Evolutionary conservation across 768 basidiomycete species (phyloP).

Genomic region (Russula sp.): DNA sequence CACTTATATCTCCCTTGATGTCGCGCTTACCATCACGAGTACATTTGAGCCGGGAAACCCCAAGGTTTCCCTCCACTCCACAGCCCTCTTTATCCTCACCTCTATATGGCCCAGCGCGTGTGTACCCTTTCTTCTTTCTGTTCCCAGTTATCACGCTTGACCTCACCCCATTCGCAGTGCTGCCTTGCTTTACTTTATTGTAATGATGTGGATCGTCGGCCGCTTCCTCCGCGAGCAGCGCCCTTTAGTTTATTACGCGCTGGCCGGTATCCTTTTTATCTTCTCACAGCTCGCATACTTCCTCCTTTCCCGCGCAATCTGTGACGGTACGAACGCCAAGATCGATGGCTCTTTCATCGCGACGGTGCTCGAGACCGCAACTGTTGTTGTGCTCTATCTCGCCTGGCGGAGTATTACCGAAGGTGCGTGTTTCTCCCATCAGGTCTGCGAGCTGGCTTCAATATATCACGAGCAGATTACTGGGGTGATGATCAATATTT

Average conservation of each 20-base stretch:
- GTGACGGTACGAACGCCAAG: slow-evolving; percentile 55
- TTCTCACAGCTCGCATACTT: slow-evolving; percentile 80
- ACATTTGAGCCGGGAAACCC: slow-evolving; percentile 57
- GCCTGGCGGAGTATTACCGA: slow-evolving; percentile 91
- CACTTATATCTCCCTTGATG: slow-evolving; percentile 81
- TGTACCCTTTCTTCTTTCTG: slow-evolving; percentile 30
- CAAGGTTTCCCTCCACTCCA: slow-evolving; percentile 50
- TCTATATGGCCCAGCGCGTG: slow-evolving; percentile 75
- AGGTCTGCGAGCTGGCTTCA: neutral
- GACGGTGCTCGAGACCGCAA: slow-evolving; percentile 73
- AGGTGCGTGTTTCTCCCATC: slow-evolving; percentile 42
- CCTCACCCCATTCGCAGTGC: slow-evolving; percentile 37
- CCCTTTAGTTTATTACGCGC: slow-evolving; percentile 74
- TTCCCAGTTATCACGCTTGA: neutral
- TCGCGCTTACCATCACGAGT: slow-evolving; percentile 58
- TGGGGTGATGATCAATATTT: slow-evolving; percentile 49
- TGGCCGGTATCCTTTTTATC: slow-evolving; percentile 70
- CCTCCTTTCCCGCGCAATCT: slow-evolving; percentile 71
- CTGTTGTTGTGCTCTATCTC: slow-evolving; percentile 60
- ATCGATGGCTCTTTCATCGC: slow-evolving; percentile 86
- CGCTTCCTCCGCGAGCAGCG: slow-evolving; percentile 68
- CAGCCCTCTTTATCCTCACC: slow-evolving; percentile 75
- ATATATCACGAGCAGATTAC: slow-evolving; percentile 27
- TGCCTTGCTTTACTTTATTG: slow-evolving; percentile 56
- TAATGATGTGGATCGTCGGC: slow-evolving; percentile 81